A percentile compares a stretch with the other conserved stretches of the same genome.
These are phyloP conservation scores for Paratinospora sagittata DNA, from an alignment of 164 flowering plant species.

Conservation along the genomic window DNA sequence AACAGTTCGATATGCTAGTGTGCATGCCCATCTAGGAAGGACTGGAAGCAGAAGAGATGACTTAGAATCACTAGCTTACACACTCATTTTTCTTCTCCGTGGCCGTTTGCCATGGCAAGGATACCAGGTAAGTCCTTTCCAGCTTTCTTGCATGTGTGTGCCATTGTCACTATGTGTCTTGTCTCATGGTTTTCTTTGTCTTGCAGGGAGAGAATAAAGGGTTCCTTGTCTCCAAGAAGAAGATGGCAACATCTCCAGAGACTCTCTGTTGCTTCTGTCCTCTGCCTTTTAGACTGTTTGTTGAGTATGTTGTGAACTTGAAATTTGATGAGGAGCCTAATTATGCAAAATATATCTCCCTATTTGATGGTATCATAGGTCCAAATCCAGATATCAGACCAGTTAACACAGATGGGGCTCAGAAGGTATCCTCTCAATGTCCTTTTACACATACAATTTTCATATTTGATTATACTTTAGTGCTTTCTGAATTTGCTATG, in stretches of 20 bases:
- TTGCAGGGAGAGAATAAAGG: constrained; percentile 90
- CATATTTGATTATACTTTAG: neutral
- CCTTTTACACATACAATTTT: neutral
- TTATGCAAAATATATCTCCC: constrained; percentile 83
- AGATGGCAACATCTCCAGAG: constrained; percentile 92
- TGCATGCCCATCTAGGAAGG: constrained; percentile 96
- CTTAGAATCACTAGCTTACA: constrained; percentile 93
- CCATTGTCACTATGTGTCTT: neutral
- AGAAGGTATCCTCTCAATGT: constrained; percentile 45
- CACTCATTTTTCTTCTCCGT: constrained; percentile 82
- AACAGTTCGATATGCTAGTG: constrained; percentile 97
- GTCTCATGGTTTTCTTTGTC: constrained; percentile 3
- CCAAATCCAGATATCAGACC: constrained; percentile 88
- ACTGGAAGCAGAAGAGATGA: constrained; percentile 96
- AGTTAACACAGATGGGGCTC: constrained; percentile 91
- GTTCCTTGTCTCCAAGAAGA: constrained; percentile 88
- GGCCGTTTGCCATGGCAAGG: constrained; percentile 99
- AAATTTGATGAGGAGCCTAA: constrained; percentile 95
- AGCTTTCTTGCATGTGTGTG: neutral
- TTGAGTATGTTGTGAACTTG: constrained; percentile 78
- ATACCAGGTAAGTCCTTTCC: constrained; percentile 52
- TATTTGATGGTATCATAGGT: constrained; percentile 86
- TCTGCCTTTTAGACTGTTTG: constrained; percentile 70
- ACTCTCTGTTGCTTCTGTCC: constrained; percentile 79
- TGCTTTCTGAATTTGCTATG: neutral